These are phyloP conservation scores for Bipolaris oryzae DNA, from an alignment of 2,329 filamentous ascomycete species.

Conservation along the genomic window DNA sequence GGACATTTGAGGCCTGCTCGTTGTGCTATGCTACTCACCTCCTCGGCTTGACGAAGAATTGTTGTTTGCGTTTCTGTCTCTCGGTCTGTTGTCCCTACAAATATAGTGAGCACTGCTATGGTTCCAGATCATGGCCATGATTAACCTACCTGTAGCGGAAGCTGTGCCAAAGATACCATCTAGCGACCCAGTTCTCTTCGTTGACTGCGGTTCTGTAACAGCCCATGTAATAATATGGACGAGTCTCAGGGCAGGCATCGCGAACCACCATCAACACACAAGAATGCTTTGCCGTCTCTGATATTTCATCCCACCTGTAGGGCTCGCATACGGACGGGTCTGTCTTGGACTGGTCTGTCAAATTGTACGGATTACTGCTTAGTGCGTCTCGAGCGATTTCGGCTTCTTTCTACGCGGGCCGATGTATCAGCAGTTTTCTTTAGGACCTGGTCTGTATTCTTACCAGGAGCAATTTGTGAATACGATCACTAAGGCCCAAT, in stretches of 20 bases:
- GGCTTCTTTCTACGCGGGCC: slow-evolving; percentile 50
- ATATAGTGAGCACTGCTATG: slow-evolving; percentile 1
- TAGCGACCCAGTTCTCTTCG: slow-evolving; percentile 57
- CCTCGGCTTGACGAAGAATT: not conserved
- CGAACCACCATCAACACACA: slow-evolving; percentile 53
- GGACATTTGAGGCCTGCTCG: not conserved
- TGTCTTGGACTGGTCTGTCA: slow-evolving; percentile 46
- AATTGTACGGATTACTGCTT: slow-evolving; percentile 47
- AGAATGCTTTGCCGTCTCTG: slow-evolving; percentile 55
- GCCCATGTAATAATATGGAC: slow-evolving; percentile 51
- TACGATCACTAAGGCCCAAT: slow-evolving; percentile 49
- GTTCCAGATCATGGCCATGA: too few relatives aligned
- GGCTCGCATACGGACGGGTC: slow-evolving; percentile 44
- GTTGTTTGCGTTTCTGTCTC: slow-evolving; percentile 8
- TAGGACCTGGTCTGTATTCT: slow-evolving; percentile 8
- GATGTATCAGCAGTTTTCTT: slow-evolving; percentile 9
- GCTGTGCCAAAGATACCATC: slow-evolving; percentile 60
- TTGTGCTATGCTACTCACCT: slow-evolving; percentile 1
- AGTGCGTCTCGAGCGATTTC: slow-evolving; percentile 50
- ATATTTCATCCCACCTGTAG: slow-evolving; percentile 56
- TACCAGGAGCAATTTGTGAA: slow-evolving; percentile 56
- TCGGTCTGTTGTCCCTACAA: slow-evolving; percentile 42
- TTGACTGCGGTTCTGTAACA: slow-evolving; percentile 49
- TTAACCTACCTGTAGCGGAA: slow-evolving; percentile 51
- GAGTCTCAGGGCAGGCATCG: slow-evolving; percentile 48